Evolutionary conservation across 306 rosid species (phyloP).

Genomic region (Ochetophila trinervis): DNA sequence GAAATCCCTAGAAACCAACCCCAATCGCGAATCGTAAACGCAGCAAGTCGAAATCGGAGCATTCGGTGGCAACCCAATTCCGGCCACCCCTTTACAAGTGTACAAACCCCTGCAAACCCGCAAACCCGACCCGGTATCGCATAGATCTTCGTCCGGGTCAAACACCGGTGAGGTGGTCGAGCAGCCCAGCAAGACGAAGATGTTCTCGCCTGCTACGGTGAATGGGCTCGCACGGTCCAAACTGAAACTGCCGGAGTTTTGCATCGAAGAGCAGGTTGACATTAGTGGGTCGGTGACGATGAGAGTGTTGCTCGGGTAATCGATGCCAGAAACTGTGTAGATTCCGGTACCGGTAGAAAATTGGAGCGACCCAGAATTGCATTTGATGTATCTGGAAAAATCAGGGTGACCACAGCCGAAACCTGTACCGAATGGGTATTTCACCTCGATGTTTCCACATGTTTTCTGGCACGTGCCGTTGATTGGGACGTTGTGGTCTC

Average conservation of each 20-base stretch:
- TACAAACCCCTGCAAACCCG: constrained; percentile 48
- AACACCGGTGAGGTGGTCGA: constrained; percentile 54
- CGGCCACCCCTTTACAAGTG: constrained; percentile 50
- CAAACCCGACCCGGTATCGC: constrained; percentile 47
- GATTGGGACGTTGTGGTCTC: constrained; percentile 20
- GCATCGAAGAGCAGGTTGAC: constrained; percentile 54
- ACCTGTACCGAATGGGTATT: constrained; percentile 50
- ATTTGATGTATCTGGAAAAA: constrained; percentile 42
- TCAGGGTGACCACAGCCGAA: constrained; percentile 63
- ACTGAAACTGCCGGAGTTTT: constrained; percentile 49
- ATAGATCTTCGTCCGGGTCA: constrained; percentile 39
- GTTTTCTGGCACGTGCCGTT: constrained; percentile 31
- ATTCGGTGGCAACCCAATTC: constrained; percentile 39
- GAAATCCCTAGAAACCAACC: constrained; percentile 32
- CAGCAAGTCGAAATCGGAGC: constrained; percentile 48
- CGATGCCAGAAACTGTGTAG: constrained; percentile 48
- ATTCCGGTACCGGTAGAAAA: constrained; percentile 39
- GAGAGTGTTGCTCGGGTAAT: constrained; percentile 40
- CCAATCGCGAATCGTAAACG: constrained; percentile 42
- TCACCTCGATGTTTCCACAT: constrained; percentile 41
- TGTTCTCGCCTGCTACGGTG: constrained; percentile 34
- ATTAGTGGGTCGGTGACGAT: constrained; percentile 41
- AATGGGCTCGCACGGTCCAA: constrained; percentile 42
- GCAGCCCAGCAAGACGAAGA: constrained; percentile 52
- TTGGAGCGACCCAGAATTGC: constrained; percentile 36